phyloP scores from a whole-genome alignment of 306 rosid genomes.

The Quercus ilex region DNA sequence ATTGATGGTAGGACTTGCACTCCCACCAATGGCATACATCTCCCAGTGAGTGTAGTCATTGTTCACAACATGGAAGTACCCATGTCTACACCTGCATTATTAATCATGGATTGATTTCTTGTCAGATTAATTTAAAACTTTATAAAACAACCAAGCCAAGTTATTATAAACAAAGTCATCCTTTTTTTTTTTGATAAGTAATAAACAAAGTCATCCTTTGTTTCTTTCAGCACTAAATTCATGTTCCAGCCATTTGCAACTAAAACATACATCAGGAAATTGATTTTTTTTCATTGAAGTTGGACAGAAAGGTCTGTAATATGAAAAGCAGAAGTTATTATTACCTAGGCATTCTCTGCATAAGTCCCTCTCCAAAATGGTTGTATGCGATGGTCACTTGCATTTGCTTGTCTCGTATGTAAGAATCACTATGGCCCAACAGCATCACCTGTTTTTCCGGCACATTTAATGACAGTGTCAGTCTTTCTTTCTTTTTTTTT shows the following conservation, averaged over 20 bases:
- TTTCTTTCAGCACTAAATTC: constrained; percentile 1
- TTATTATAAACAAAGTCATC: not conserved
- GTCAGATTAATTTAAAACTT: constrained; percentile 17
- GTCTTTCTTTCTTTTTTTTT: not conserved
- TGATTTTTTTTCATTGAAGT: constrained; percentile 12
- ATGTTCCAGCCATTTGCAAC: not conserved
- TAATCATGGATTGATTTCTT: constrained; percentile 9
- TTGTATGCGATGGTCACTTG: constrained; percentile 98
- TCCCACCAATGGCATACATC: constrained; percentile 99
- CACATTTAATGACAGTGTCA: constrained; percentile 13
- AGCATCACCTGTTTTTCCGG: constrained; percentile 73
- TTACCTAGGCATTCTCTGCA: constrained; percentile 99
- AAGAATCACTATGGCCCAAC: constrained; percentile 94
- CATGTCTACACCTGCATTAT: constrained; percentile 89
- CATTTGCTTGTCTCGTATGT: constrained; percentile 88
- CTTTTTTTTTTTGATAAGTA: not conserved
- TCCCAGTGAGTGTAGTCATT: constrained; percentile 99
- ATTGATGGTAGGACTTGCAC: constrained; percentile 91
- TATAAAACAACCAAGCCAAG: constrained; percentile 2
- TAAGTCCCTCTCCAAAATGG: constrained; percentile 98
- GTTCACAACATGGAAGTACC: constrained; percentile 98
- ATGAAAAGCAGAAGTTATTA: constrained; percentile 14
- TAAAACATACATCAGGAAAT: not conserved
- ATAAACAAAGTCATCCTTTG: not conserved
- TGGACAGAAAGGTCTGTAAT: constrained; percentile 6